A percentile compares a stretch with the other conserved stretches of the same genome.
phyloP scores from a whole-genome alignment of 177 flowering plant genomes.

The Vitis hybrid region DNA sequence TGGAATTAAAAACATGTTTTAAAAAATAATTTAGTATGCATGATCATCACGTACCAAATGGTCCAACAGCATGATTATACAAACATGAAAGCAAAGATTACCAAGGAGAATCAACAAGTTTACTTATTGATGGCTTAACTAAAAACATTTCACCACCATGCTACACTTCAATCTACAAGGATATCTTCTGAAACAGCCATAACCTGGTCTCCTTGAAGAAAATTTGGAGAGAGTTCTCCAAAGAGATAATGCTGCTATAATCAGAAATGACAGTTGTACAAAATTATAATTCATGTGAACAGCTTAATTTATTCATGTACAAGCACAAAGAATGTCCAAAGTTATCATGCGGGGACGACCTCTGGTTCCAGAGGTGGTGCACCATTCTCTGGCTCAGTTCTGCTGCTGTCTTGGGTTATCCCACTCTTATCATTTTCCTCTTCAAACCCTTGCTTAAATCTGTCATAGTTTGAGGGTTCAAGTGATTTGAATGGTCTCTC shows the following conservation, averaged over 20 bases:
- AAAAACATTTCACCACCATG: background rate
- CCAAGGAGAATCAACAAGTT: too few relatives aligned
- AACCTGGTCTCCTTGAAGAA: too few relatives aligned
- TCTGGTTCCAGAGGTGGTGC: constrained; percentile 50
- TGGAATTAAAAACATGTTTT: too few relatives aligned
- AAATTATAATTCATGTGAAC: background rate
- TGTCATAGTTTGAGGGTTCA: constrained; percentile 77
- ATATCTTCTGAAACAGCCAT: too few relatives aligned
- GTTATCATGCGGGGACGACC: constrained; percentile 50
- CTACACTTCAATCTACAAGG: too few relatives aligned
- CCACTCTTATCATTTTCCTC: constrained; percentile 43
- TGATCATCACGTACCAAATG: too few relatives aligned
- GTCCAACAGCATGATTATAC: too few relatives aligned
- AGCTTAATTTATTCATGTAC: constrained; percentile 17
- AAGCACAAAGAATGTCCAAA: background rate
- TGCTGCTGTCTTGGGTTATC: constrained; percentile 15
- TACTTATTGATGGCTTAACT: background rate
- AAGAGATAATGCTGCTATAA: background rate
- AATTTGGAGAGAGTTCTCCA: background rate
- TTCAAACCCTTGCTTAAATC: constrained; percentile 67
- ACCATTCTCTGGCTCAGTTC: constrained; percentile 31
- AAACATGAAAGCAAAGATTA: too few relatives aligned
- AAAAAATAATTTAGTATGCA: too few relatives aligned
- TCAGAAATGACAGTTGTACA: background rate
- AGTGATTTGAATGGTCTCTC: constrained; percentile 73